Evolutionary conservation across 2,329 filamentous ascomycete species (phyloP).

Genomic region (Leptographium wingfieldii): DNA sequence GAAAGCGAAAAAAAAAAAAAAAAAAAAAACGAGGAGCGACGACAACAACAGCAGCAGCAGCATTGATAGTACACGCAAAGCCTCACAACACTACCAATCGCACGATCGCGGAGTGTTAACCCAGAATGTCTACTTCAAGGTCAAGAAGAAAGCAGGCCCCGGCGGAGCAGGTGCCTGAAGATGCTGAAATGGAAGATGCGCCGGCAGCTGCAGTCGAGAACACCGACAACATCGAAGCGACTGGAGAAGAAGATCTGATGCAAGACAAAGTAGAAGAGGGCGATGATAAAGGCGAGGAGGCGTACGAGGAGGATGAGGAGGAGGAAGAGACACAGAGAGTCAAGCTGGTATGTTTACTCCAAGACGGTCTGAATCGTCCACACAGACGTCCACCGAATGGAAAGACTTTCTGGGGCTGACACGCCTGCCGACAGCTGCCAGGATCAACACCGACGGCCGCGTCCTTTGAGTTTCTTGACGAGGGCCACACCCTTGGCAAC

Average conservation of each 20-base stretch:
- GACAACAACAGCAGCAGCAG: not conserved
- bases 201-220: conserved; percentile 18
- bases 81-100: not conserved
- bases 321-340: conserved; percentile 44
- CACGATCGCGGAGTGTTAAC: not conserved
- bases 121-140: conserved; percentile 8
- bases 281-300: conserved; percentile 14
- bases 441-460: conserved; percentile 79
- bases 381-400: not conserved
- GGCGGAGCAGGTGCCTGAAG: conserved; percentile 13
- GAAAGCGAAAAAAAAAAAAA: not conserved
- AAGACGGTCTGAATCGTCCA: not conserved
- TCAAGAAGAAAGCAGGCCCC: conserved; percentile 8
- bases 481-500: conserved; percentile 93
- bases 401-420: not conserved
- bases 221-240: conserved; percentile 11
- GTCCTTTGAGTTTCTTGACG: conserved; percentile 86
- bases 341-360: conserved; percentile 38
- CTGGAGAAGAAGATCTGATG: conserved; percentile 7
- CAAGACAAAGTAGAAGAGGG: conserved; percentile 8
- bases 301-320: conserved; percentile 32
- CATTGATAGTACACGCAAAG: not conserved
- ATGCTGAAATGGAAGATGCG: conserved; percentile 31
- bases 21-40: not conserved
- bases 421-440: conserved; percentile 47